phyloP scores from a whole-genome alignment of 108 stramenopile species.

The Nannochloropsis gaditana region DNA sequence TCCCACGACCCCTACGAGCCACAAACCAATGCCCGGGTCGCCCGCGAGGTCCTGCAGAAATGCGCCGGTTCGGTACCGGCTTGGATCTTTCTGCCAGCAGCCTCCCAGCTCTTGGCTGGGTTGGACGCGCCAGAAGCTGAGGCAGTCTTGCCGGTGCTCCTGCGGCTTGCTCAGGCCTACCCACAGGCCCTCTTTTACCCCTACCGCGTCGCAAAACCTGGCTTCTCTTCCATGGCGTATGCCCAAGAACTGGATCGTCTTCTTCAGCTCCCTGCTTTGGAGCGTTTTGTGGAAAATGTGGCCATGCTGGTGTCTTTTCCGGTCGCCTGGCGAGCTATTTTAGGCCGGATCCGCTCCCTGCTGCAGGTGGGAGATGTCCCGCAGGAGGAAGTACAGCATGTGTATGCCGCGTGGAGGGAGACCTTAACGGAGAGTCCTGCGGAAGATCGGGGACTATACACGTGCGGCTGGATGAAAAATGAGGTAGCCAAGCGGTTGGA shows the following conservation, averaged over 20 bases:
- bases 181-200: constrained; percentile 55
- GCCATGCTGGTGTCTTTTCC: background rate
- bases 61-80: constrained; percentile 32
- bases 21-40: background rate
- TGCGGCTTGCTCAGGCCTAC: constrained; percentile 45
- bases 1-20: background rate
- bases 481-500: background rate
- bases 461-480: background rate
- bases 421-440: background rate
- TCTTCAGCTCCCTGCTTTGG: background rate
- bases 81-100: constrained; percentile 53
- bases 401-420: background rate
- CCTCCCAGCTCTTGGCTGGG: constrained; percentile 48
- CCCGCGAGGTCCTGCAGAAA: constrained; percentile 32
- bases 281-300: background rate
- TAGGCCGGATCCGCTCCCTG: background rate
- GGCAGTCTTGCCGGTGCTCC: constrained; percentile 44
- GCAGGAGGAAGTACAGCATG: background rate
- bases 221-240: background rate
- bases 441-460: background rate
- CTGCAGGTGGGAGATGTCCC: background rate
- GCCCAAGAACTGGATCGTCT: background rate
- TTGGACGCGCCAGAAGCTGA: constrained; percentile 41
- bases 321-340: background rate
- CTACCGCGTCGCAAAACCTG: background rate